Base-by-base conservation (phyloP, 345 rosid genomes). In the Eucalyptus grandis region DNA sequence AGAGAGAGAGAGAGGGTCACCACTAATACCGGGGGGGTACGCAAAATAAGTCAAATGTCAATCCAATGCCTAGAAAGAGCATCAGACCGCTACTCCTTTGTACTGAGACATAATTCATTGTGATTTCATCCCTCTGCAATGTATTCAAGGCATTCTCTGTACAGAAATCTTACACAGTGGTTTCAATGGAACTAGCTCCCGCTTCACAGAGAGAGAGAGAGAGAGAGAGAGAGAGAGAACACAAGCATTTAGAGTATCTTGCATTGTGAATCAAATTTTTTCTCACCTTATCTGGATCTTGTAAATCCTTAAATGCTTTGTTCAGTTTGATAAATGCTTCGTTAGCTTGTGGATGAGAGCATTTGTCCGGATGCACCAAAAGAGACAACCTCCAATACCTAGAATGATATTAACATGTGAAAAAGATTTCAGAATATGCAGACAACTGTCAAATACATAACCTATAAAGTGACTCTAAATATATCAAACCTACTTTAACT, bases 371-470 rank as follows among this genome's bases (percentile, higher is more conserved):
- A 91, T 96, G 99, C 92, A 98, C 99, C 90, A 97, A 89, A 91
- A 98, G 99, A 43, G 99, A 98, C 91, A 98, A 91, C 92, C 96
- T 98, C 99, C 99, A 97, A 88, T 98, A 98, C 94, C 99, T 98
- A 88, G 31, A 65, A 69, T 89, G 21, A 77, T 77, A 40, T 77
- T 77, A 40, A 77, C 30, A 40, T 11, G 85, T 77, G 16, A 40
- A 7, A 77, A 40, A 21, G 27, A 40, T 40, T 40, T 77, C 16
- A 77, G 82, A 34, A 17, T 21, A 77, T 77, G 85, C 47, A 77
- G 85, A 77, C 47, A 77, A 21, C 83, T 40, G 47, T 77, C 83
- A 77, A 11, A 77, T 40, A 77, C 85, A 77, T 40, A 11, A 6
- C 30, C 47, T 77, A 10, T 77, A 21, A 3, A 77, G 46, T 14